These are phyloP conservation scores for Saturnispora sekii DNA, from an alignment of 805 yeast genomes.

Conservation along the genomic window DNA sequence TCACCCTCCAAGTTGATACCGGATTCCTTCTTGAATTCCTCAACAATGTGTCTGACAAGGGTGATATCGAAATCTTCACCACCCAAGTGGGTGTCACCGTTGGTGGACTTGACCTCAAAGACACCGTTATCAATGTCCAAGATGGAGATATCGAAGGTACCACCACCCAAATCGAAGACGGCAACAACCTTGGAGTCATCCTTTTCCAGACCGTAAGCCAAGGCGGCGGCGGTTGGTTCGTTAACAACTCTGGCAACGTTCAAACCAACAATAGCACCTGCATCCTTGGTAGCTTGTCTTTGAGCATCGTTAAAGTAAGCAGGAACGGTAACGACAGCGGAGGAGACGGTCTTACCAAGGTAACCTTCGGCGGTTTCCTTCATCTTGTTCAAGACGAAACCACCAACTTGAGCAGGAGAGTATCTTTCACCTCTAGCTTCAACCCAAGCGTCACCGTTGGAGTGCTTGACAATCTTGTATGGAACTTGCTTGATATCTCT, in stretches of 20 bases:
- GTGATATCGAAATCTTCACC: constrained; percentile 90
- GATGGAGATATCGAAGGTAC: constrained; percentile 95
- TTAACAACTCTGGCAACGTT: constrained; percentile 83
- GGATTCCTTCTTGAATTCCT: constrained; percentile 43
- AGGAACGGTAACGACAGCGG: constrained; percentile 88
- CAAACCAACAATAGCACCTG: constrained; percentile 94
- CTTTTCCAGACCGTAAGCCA: constrained; percentile 91
- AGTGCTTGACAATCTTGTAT: constrained; percentile 47
- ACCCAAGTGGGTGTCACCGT: constrained; percentile 91
- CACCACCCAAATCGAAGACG: constrained; percentile 97
- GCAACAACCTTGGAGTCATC: constrained; percentile 54
- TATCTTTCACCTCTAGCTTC: constrained; percentile 35
- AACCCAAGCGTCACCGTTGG: constrained; percentile 65
- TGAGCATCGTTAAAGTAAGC: constrained; percentile 88
- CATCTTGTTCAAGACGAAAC: constrained; percentile 81
- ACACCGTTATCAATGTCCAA: constrained; percentile 97
- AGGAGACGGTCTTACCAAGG: constrained; percentile 76
- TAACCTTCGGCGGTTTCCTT: constrained; percentile 95
- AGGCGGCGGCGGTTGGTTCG: constrained; percentile 91
- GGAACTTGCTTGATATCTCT: constrained; percentile 55
- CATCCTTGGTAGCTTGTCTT: constrained; percentile 92
- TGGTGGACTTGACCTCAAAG: constrained; percentile 94
- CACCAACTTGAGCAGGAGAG: constrained; percentile 68
- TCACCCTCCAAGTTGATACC: constrained; percentile 45
- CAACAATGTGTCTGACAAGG: constrained; percentile 65